Conservation (phyloP, 257 asterid genomes). For the Nemophila menziesii region DNA sequence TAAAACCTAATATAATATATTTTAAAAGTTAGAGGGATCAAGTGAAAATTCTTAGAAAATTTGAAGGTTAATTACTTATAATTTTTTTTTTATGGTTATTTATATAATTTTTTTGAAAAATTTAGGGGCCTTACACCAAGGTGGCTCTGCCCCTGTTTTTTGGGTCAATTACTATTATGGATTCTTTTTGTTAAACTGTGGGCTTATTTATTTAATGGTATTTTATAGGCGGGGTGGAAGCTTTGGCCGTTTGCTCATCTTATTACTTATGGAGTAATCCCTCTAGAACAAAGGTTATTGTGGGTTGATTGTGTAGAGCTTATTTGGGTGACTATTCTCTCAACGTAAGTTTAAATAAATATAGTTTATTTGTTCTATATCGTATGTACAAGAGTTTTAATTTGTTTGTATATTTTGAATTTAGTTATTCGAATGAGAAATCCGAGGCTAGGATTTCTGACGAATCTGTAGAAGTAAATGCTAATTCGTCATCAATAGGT, state of each 20-base stretch:
- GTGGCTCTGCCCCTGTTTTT: too few species aligned
- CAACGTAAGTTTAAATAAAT: constrained; percentile 26
- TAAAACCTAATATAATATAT: too few species aligned
- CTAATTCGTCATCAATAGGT: constrained; percentile 23
- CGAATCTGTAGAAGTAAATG: constrained; percentile 32
- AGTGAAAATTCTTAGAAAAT: too few species aligned
- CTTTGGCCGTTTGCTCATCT: constrained; percentile 51
- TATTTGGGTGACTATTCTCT: constrained; percentile 43
- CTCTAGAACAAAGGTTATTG: constrained; percentile 39
- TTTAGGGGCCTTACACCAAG: too few species aligned
- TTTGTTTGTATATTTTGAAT: neutral
- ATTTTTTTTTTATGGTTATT: too few species aligned
- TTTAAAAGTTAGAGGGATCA: too few species aligned
- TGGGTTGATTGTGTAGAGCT: constrained; percentile 51
- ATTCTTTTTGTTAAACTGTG: too few species aligned
- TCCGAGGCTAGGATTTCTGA: constrained; percentile 70
- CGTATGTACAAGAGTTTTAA: neutral
- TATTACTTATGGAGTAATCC: constrained; percentile 35
- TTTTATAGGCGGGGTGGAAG: constrained; percentile 46
- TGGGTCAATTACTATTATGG: too few species aligned
- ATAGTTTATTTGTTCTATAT: neutral
- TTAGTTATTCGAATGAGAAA: constrained; percentile 78
- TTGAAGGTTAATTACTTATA: too few species aligned
- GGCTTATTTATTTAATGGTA: too few species aligned
- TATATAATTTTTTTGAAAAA: too few species aligned